Evolutionary conservation across 495 filamentous ascomycete genomes (phyloP).

Genomic region (Poronia punctata): DNA sequence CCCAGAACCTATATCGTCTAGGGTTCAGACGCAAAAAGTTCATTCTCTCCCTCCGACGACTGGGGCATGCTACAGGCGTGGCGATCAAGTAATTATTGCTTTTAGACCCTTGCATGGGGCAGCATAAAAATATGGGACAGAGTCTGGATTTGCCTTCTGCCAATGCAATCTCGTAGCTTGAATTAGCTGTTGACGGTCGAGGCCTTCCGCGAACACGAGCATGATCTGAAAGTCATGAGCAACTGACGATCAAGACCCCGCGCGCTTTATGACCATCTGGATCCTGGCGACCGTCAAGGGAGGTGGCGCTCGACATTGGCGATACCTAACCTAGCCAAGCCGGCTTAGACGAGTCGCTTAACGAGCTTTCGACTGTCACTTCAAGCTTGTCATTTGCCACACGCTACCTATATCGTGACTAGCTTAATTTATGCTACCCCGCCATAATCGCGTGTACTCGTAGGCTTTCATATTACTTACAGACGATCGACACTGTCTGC

Average conservation of each 20-base stretch:
- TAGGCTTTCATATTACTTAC: not conserved
- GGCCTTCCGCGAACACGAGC: slow-evolving; percentile 3
- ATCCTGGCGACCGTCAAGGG: slow-evolving; percentile 4
- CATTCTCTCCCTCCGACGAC: not conserved
- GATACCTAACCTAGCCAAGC: not conserved
- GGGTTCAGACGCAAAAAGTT: not conserved
- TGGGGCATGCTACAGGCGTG: not conserved
- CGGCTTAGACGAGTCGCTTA: too few relatives aligned
- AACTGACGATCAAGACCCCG: slow-evolving; percentile 8
- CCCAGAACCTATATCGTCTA: not conserved
- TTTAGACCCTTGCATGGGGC: slow-evolving; percentile 3
- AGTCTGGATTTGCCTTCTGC: not conserved
- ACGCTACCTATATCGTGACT: too few relatives aligned
- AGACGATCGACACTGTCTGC: not conserved
- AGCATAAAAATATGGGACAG: too few relatives aligned
- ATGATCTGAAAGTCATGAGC: slow-evolving; percentile 1
- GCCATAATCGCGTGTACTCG: too few relatives aligned
- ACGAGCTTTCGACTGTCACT: too few relatives aligned
- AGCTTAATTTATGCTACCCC: too few relatives aligned
- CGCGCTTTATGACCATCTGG: not conserved
- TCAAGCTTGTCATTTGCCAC: too few relatives aligned
- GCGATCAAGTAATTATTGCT: slow-evolving; percentile 1
- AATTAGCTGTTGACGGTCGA: not conserved
- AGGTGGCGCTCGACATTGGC: not conserved
- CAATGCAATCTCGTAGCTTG: slow-evolving; percentile 4